Percentiles rank a stretch among this genome's conserved stretches.
Evolutionary conservation across 2,329 filamentous ascomycete species (phyloP).

Genomic region (Epichloe baconii): DNA sequence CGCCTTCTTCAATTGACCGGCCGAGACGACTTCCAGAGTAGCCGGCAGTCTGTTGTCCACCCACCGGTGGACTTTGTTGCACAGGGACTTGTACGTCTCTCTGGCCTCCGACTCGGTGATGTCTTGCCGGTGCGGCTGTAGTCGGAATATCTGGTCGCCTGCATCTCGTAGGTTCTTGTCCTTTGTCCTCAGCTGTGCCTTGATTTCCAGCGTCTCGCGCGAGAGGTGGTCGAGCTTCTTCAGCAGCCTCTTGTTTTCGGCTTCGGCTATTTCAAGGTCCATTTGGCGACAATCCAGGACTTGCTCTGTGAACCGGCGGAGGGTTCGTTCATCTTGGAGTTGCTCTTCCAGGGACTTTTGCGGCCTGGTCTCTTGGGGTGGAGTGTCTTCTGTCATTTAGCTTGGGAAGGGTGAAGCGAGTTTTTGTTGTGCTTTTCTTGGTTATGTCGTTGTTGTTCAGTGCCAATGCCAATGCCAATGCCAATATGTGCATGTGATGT

Average conservation of each 20-base stretch:
- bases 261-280: conserved; percentile 20
- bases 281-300: conserved; percentile 24
- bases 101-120: conserved; percentile 23
- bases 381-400: neutral
- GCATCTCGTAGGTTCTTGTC: conserved; percentile 18
- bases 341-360: conserved; percentile 12
- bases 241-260: conserved; percentile 15
- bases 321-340: conserved; percentile 18
- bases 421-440: no score
- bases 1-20: conserved; percentile 14
- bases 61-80: conserved; percentile 23
- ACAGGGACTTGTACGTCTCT: conserved; percentile 20
- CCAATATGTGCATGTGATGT: no score
- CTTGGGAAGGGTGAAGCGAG: neutral
- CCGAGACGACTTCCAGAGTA: conserved; percentile 20
- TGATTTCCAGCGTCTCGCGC: conserved; percentile 17
- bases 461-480: no score
- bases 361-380: neutral
- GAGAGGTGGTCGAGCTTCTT: conserved; percentile 18
- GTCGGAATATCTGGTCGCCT: conserved; percentile 19
- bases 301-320: conserved; percentile 23
- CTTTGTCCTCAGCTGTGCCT: conserved; percentile 16
- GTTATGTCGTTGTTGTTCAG: no score
- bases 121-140: conserved; percentile 21
- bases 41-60: conserved; percentile 21